Evolutionary conservation across 768 basidiomycete genomes (phyloP), one percentile per base, ranked within the genome.

Genomic region (Leccinum ochraceum): DNA sequence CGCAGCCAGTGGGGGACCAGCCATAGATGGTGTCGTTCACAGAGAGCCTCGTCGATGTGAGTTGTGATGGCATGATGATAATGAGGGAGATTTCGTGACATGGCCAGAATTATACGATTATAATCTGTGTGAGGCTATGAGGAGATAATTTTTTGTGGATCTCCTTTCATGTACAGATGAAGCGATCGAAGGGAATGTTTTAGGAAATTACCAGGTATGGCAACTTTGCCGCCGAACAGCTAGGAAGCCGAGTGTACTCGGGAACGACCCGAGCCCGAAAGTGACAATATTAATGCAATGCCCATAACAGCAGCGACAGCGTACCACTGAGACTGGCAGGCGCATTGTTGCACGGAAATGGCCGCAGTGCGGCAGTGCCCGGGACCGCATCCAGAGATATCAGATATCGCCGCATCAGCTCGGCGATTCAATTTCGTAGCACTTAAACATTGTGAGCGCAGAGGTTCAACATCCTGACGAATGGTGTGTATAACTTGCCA

Each of bases 1-100:
- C 69, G n/a, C 55, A 65, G 11, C 60, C 56, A 32, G 56, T 50
- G 14, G 74, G 72, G n/a, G 72, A 70, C 72, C 72, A 74, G 24
- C 72, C 72, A 11, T 58, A 53, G 49, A 73, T 51, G 20, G 54
- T 10, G 24, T 65, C 54, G 50, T 60, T 61, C 53, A 22, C 14
- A 4, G 63, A 20, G 36, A 59, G 60, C 63, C 70, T 70, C 0
- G 26, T 37, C 8, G 46, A 58, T 17, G 50, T 34, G 30, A 24
- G 42, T 8, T 42, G 28, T 6, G 44, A 52, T 42, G 57, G 49
- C 49, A 34, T 42, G 57, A 44, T 39, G 37, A n/a, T 42, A 16
- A n/a, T 17, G 39, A 42, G 39, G 39, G 39, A n/a, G 3, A 17
- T 39, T 39, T 17, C 39, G 17, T 42, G 59, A 53, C 34, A 30